Conservation (phyloP, 2,329 filamentous ascomycete species). For the Botrytis fragariae region DNA sequence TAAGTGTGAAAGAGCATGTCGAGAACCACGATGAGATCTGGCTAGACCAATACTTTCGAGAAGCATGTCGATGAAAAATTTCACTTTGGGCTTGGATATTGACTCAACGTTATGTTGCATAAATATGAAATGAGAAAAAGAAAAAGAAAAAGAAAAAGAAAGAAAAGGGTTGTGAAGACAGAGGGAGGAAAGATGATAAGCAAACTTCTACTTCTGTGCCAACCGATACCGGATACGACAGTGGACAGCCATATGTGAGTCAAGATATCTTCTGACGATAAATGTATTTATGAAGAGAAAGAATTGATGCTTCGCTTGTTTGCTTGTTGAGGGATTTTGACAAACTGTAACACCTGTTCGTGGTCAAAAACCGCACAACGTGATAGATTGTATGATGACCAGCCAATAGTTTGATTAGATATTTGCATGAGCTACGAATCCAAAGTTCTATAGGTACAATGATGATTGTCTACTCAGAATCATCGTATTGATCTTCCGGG, state of each 20-base stretch:
- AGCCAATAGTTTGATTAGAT: neutral
- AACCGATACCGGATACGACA: conserved; percentile 14
- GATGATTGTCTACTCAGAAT: neutral
- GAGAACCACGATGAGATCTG: conserved; percentile 9
- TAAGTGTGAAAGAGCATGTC: conserved; percentile 11
- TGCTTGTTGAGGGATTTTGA: conserved; percentile 4
- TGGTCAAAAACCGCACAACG: neutral
- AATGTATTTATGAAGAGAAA: neutral
- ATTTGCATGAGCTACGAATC: neutral
- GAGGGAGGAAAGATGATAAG: neutral
- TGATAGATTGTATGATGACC: neutral
- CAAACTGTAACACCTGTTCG: conserved; percentile 11
- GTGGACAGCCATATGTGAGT: neutral
- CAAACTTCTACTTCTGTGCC: neutral
- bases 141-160: neutral
- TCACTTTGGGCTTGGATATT: neutral
- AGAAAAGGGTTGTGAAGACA: neutral
- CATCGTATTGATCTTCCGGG: neutral
- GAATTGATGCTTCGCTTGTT: conserved; percentile 2
- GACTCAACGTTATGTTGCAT: neutral
- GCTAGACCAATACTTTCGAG: conserved; percentile 3
- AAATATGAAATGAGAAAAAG: neutral
- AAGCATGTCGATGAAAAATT: neutral
- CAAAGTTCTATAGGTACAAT: neutral
- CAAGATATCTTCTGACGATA: conserved; percentile 7